Evolutionary conservation across 2,329 filamentous ascomycete species (phyloP), one percentile per base, ranked within the genome.

Genomic region (Pseudocercospora ulei): DNA sequence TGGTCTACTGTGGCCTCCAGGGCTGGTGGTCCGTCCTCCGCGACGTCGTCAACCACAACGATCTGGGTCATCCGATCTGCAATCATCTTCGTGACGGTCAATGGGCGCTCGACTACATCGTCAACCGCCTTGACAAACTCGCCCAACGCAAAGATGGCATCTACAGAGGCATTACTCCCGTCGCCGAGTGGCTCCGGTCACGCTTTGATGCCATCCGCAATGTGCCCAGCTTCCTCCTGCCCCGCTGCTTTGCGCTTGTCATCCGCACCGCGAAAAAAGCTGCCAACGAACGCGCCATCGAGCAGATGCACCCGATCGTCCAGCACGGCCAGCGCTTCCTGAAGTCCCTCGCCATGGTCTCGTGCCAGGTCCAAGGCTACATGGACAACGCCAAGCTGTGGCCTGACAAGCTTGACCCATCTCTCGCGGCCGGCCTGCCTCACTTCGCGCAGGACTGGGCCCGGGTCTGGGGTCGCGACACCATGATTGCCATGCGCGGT

Each of bases 11-110:
- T 44, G 90, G 90, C 44, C 71, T 98, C n/a, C 90, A 98, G 61
- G 92, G 92, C 23, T 98, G 90, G 88, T 94, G 88, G 86, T 95
- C 86, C 58, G 69, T 94, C 1, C 66, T 98, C 26, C 80, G 85
- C 52, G 71, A 82, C 41, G 80, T 98, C 46, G 82, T 96, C 52
- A 74, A 72, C 35, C 78, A 90, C 48, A 98, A 98, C 59, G 78
- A 96, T 57, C 73, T 98, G 5, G 90, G 83, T 0, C 90, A 98
- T 58, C 83, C 90, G 0, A 71, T 98, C 7, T 96, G 88, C 61
- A 80, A 95, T 55, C 88, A 98, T 56, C 73, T 98, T 3, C 79
- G 90, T 35, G 75, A 92, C 49, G 90, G 90, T 0, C 77, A 87
- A 50, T 98, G 90, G 90, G 80, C 85, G 2, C 65, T 96, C 12